Evolutionary conservation across 208 protist species (phyloP).

Genomic region (Crithidia fasciculata): DNA sequence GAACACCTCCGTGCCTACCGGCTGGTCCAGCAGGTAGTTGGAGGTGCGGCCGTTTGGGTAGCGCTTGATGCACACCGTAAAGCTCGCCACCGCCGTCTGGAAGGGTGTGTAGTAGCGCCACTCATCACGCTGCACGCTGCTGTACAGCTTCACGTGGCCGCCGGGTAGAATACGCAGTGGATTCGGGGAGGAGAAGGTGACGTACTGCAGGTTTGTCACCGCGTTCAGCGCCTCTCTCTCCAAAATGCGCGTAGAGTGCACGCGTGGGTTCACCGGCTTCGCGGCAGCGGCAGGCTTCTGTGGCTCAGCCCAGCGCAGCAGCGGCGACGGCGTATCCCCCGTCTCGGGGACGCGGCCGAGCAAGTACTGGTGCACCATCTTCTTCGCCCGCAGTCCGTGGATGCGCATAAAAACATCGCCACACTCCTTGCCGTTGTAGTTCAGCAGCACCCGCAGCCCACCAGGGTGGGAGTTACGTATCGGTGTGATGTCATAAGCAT

Average conservation of each 20-base stretch:
- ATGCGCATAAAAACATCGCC: conserved; percentile 76
- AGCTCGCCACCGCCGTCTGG: conserved; percentile 44
- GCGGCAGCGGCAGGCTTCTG: neutral
- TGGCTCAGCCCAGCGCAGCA: conserved; percentile 4
- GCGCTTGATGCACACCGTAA: conserved; percentile 61
- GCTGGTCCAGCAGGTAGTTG: conserved; percentile 44
- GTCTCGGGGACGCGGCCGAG: conserved; percentile 41
- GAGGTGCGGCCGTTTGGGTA: conserved; percentile 54
- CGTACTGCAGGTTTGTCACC: conserved; percentile 25
- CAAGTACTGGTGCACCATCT: conserved; percentile 43
- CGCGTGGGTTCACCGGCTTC: neutral
- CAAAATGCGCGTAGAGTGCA: conserved; percentile 35
- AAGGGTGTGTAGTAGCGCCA: conserved; percentile 65
- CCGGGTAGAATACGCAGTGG: conserved; percentile 50
- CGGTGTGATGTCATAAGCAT: conserved; percentile 59
- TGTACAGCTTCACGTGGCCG: conserved; percentile 61
- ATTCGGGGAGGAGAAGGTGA: conserved; percentile 54
- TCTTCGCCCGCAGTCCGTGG: conserved; percentile 55
- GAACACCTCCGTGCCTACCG: conserved; percentile 46
- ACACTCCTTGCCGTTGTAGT: conserved; percentile 64
- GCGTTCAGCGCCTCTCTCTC: conserved; percentile 31
- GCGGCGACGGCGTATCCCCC: conserved; percentile 17
- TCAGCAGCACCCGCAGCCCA: conserved; percentile 43
- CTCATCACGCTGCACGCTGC: conserved; percentile 22
- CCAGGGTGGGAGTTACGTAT: conserved; percentile 62